Conservation (phyloP, 1,139 yeast species). For the Diutina ranongensis region DNA sequence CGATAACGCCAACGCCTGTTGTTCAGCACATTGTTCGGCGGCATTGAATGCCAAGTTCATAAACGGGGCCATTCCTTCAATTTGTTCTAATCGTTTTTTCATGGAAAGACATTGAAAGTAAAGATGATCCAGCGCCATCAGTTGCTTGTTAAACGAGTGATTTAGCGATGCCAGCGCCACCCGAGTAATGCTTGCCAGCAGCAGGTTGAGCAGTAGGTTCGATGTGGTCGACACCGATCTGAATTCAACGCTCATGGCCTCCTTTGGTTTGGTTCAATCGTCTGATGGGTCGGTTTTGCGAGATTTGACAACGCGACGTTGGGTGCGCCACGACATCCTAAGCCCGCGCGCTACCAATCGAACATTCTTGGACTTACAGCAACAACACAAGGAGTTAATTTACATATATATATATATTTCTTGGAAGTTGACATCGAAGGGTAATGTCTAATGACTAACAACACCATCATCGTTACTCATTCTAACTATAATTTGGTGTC, state of each 20-base stretch:
- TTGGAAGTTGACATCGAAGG: too few species aligned
- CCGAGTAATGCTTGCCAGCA: constrained; percentile 22
- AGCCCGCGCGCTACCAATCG: neutral
- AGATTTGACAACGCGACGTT: neutral
- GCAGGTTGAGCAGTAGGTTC: constrained; percentile 11
- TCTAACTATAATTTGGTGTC: too few species aligned
- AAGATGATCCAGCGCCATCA: constrained; percentile 59
- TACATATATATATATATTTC: too few species aligned
- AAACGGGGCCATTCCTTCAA: constrained; percentile 63
- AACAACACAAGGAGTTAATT: too few species aligned
- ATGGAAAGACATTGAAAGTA: constrained; percentile 59
- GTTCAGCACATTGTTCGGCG: constrained; percentile 61
- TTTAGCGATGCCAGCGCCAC: constrained; percentile 32
- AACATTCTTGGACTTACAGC: too few species aligned
- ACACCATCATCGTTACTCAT: too few species aligned
- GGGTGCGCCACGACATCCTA: neutral
- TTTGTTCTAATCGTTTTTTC: constrained; percentile 43
- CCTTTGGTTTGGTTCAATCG: neutral
- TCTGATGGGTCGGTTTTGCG: neutral
- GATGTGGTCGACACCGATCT: constrained; percentile 4
- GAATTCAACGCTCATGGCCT: constrained; percentile 4
- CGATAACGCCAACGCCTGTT: constrained; percentile 54
- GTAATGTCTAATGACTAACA: too few species aligned
- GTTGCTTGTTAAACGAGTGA: constrained; percentile 46
- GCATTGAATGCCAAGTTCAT: constrained; percentile 30